A percentile compares a stretch with the other conserved stretches of the same genome.
These are phyloP conservation scores for Elongisporangium prolatum DNA, from an alignment of 352 stramenopile species.

Conservation along the genomic window DNA sequence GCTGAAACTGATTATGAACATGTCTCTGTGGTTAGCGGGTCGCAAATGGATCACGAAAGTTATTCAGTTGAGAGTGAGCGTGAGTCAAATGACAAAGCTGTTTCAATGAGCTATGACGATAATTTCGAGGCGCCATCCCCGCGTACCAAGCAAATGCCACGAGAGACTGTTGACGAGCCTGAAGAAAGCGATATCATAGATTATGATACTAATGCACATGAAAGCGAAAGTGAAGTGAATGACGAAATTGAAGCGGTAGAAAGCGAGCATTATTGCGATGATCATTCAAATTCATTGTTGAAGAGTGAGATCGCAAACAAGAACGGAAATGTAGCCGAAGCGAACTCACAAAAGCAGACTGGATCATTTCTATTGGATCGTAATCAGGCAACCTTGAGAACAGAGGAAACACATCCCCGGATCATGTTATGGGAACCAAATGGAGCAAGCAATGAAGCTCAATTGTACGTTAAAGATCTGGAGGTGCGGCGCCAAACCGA, in stretches of 20 bases:
- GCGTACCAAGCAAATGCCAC: constrained; percentile 3
- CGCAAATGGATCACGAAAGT: constrained; percentile 4
- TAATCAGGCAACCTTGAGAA: neutral
- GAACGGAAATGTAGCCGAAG: neutral
- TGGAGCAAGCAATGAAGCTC: constrained; percentile 5
- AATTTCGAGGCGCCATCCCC: constrained; percentile 33
- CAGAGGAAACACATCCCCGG: neutral
- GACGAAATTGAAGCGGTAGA: neutral
- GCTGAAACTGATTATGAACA: neutral
- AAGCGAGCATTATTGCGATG: neutral
- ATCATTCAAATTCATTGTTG: neutral
- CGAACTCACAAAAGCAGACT: neutral
- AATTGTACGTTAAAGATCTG: constrained; percentile 35
- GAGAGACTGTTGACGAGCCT: neutral
- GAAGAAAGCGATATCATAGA: constrained; percentile 1
- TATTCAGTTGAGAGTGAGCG: neutral
- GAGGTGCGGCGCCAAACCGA: constrained; percentile 49
- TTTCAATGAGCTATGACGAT: constrained; percentile 32
- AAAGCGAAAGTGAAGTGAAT: neutral
- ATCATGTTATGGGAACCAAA: neutral
- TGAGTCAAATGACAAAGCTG: neutral
- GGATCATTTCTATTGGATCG: neutral
- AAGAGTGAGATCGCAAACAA: neutral
- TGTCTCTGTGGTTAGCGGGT: neutral
- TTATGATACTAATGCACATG: neutral